A percentile compares a stretch with the other conserved stretches of the same genome.
Conservation (phyloP, 2,329 filamentous ascomycete genomes). For the Alternaria arborescens region DNA sequence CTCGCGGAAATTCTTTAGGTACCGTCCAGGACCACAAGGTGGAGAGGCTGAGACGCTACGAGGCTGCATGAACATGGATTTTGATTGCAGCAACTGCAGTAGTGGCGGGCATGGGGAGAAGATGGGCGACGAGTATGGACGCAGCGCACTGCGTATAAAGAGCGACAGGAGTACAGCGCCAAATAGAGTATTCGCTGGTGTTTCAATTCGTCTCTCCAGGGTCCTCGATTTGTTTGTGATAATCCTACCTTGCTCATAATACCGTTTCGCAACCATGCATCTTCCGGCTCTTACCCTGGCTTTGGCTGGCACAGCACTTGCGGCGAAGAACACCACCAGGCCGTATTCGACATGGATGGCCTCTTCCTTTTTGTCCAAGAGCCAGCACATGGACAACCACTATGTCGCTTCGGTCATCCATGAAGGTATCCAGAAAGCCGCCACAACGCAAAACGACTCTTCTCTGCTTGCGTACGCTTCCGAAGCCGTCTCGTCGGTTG, state of each 20-base stretch:
- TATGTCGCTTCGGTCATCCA: conserved; percentile 60
- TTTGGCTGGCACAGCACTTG: conserved; percentile 32
- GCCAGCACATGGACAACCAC: conserved; percentile 51
- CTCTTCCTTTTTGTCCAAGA: conserved; percentile 58
- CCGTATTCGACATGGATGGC: conserved; percentile 56
- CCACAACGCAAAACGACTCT: conserved; percentile 55
- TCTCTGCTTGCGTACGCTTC: conserved; percentile 57
- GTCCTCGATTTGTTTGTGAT: not conserved
- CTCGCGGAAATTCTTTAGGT: conserved; percentile 26
- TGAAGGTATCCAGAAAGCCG: conserved; percentile 58
- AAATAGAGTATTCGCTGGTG: not conserved
- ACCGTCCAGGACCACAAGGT: conserved; percentile 11
- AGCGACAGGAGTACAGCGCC: not conserved
- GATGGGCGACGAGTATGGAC: not conserved
- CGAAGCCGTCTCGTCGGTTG: conserved; percentile 58
- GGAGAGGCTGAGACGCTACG: conserved; percentile 17
- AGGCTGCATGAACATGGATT: conserved; percentile 22
- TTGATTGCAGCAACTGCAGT: conserved; percentile 21
- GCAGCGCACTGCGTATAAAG: conserved; percentile 16
- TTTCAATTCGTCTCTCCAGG: not conserved
- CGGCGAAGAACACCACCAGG: conserved; percentile 32
- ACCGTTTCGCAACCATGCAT: conserved; percentile 33
- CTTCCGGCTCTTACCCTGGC: conserved; percentile 33
- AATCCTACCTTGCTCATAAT: conserved; percentile 19
- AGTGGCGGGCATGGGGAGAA: conserved; percentile 5